Percentiles rank a stretch among this genome's conserved stretches.
These are phyloP conservation scores for Trichoderma atrobrunneum DNA, from an alignment of 2,329 filamentous ascomycete genomes.

Conservation along the genomic window DNA sequence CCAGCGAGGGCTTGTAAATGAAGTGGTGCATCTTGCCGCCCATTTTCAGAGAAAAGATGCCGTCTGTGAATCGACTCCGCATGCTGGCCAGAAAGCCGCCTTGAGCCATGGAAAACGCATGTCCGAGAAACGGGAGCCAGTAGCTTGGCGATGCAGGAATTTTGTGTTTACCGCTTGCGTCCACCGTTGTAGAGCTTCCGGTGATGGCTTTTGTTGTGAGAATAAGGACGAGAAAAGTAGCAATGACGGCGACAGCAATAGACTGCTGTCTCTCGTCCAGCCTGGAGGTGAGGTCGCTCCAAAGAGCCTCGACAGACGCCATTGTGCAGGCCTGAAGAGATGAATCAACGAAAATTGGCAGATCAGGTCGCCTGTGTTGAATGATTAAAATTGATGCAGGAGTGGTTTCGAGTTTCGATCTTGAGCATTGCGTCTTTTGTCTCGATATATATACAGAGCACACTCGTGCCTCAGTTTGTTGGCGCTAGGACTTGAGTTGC, in stretches of 20 bases:
- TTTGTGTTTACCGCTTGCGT: constrained; percentile 5
- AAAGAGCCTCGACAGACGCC: constrained; percentile 3
- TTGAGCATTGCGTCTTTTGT: neutral
- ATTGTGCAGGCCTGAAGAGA: neutral
- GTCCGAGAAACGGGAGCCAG: constrained; percentile 38
- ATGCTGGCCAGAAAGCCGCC: constrained; percentile 32
- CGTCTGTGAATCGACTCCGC: constrained; percentile 32
- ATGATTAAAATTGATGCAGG: neutral
- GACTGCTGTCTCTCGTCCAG: constrained; percentile 26
- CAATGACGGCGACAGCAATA: constrained; percentile 25
- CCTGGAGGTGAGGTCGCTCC: neutral
- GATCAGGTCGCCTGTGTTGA: neutral
- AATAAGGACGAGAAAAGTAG: constrained; percentile 28
- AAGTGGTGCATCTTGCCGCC: constrained; percentile 35
- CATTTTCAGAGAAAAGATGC: constrained; percentile 36
- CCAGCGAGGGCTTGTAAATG: constrained; percentile 33
- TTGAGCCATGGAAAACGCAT: constrained; percentile 33
- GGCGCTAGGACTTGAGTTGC: neutral
- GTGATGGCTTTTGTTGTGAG: constrained; percentile 28
- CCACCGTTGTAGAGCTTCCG: neutral
- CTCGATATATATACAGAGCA: constrained; percentile 1
- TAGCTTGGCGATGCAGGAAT: constrained; percentile 25
- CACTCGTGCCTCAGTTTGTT: neutral
- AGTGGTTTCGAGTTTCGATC: neutral
- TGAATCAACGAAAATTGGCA: neutral